Evolutionary conservation across 2,329 filamentous ascomycete species (phyloP).

Genomic region (Tympanopsis confertula): DNA sequence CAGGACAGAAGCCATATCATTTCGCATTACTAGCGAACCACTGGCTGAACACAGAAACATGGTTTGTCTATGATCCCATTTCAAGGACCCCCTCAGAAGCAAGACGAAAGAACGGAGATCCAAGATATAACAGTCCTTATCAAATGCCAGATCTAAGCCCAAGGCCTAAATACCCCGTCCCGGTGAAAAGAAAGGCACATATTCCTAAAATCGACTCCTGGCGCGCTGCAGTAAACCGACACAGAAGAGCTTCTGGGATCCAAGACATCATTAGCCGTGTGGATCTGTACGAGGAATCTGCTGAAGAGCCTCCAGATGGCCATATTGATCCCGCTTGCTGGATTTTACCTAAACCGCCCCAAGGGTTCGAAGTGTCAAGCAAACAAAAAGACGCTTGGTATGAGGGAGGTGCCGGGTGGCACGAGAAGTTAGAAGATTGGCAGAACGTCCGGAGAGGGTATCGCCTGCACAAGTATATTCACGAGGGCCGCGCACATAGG

Average conservation of each 20-base stretch:
- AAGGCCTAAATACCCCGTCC: constrained; percentile 12
- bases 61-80: constrained; percentile 23
- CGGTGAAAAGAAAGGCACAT: constrained; percentile 8
- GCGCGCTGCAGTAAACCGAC: constrained; percentile 21
- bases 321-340: constrained; percentile 24
- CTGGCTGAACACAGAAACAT: constrained; percentile 25
- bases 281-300: constrained; percentile 19
- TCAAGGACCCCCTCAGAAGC: constrained; percentile 17
- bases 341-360: constrained; percentile 24
- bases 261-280: constrained; percentile 14
- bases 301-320: constrained; percentile 21
- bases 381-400: constrained; percentile 22
- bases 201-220: constrained; percentile 22
- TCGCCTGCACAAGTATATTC: constrained; percentile 18
- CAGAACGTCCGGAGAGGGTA: constrained; percentile 19
- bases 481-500: constrained; percentile 21
- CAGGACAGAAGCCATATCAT: constrained; percentile 23
- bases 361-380: constrained; percentile 19
- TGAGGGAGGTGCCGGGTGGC: constrained; percentile 23
- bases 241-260: constrained; percentile 15
- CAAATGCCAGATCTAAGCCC: constrained; percentile 8
- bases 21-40: constrained; percentile 24
- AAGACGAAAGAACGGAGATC: constrained; percentile 19
- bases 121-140: constrained; percentile 18
- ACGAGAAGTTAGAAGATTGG: constrained; percentile 24